Evolutionary conservation across 2,329 filamentous ascomycete species (phyloP), one percentile per base, ranked within the genome.

Genomic region (Ophiostoma novo-ulmi): DNA sequence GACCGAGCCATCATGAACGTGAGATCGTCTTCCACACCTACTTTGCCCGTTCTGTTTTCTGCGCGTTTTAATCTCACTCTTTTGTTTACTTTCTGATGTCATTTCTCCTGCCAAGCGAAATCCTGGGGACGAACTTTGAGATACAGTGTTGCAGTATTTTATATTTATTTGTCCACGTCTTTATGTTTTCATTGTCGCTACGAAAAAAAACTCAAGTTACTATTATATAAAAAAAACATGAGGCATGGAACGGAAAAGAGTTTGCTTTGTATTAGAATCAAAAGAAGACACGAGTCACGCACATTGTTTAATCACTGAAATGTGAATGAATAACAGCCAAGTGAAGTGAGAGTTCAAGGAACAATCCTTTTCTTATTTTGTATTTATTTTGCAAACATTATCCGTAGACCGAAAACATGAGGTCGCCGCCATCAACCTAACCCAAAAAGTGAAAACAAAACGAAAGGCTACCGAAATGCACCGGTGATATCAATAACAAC

Each of bases 1-100:
- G 95, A 90, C 91, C 39, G 95, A 99, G 81, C 89, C 93, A 70
- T 84, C 81, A 69, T 75, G 70, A 73, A 41, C 68, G 10, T 52
- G 26, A 38, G 2, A 8, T 48, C 14, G 20, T 48, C 13, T 38
- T 10, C 3, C n/a, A 14, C 52, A 20, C 17, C 26, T 38, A 17
- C 38, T 17, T 20, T 36, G 8, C 8, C 10, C 14, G 20, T 38
- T 38, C 36, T 41, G 3, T 38, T 44, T 36, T 61, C 63, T 58
- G 52, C 22, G n/a, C 13, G 68, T 38, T n/a, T 66, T 65, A 14
- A 20, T 17, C 36, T 26, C n/a, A n/a, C 7, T 58, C 17, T 69
- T 38, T 61, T 69, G 26, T 36, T 31, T 64, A 13, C 20, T 11
- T 7, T 31, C 39, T 48, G n/a, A 13, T 41, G 58, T 48, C 58